Conservation (phyloP, 345 rosid species). For the Populus alba region DNA sequence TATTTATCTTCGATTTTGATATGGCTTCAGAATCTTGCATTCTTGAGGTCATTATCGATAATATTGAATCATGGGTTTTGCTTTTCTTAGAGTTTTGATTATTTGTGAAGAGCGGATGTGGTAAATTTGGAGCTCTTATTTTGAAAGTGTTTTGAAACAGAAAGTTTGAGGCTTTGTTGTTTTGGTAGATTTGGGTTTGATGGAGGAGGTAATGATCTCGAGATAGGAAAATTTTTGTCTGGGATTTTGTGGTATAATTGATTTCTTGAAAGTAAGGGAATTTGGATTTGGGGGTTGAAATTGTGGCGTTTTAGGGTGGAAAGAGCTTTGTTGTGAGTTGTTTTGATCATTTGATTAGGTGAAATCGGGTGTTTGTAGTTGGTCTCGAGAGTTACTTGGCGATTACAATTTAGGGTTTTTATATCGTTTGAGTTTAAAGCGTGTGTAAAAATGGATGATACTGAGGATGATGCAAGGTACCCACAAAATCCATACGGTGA, state of each 20-base stretch:
- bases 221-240: background rate
- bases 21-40: background rate
- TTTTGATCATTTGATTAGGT: background rate
- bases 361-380: background rate
- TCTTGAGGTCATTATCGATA: background rate
- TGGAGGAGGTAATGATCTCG: background rate
- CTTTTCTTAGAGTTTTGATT: background rate
- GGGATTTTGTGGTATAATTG: background rate
- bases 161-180: background rate
- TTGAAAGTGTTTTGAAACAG: background rate
- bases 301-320: background rate
- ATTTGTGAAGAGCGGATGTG: background rate
- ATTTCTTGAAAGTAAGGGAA: background rate
- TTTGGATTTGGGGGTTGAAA: background rate
- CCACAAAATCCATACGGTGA: slow-evolving; percentile 50
- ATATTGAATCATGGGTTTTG: background rate
- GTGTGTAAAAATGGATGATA: slow-evolving; percentile 58
- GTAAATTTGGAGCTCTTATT: background rate
- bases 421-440: background rate
- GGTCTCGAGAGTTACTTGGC: background rate
- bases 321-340: background rate
- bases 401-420: background rate
- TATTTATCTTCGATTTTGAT: background rate
- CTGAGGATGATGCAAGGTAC: slow-evolving; percentile 70
- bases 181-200: background rate